Base-by-base conservation (phyloP, 2,329 filamentous ascomycete genomes). In the Diplodia seriata region DNA sequence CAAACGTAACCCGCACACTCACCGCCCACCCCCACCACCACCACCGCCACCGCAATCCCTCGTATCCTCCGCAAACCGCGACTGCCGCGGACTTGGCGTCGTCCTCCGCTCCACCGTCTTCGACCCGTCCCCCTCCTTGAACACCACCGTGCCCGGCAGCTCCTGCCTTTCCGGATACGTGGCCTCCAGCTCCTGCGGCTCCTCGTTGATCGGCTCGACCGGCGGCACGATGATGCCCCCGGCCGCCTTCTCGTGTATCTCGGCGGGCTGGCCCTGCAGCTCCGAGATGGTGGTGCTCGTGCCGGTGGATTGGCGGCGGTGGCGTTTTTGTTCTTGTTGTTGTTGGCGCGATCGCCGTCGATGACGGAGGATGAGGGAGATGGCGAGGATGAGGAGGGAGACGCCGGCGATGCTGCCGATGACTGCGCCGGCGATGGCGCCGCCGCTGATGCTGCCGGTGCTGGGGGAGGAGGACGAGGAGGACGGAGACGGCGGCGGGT, bases 391-490 rank as follows among this genome's bases (percentile, higher is more conserved):
- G 15, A 68, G 31, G 14, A 67, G 23, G 3, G 61, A 20, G 11
- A 67, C 5, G 43, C 18, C 67, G 4, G 51, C 67, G 4, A 68
- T 6, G 4, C 20, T 14, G 3, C 67, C 67, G 2, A 68, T 63
- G 2, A 67, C 63, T 1, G 63, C 67, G 1, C 67, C 67, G n/a
- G 67, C 67, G 40, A 68, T 68, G 3, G 23, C 50, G 9, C 49
- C 63, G 2, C 38, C 36, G 20, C 54, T 47, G n/a, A 43, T 3
- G 23, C 23, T 26, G 23, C 23, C 3, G 23, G 2, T 26, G 23
- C 2, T 3, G 23, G 23, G 3, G 23, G 23, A 2, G 23, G 23
- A 26, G 23, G 23, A 3, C 2, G 23, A 26, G 23, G 23, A 3
- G 23, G 23, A 26, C 2, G 23, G 23, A 3, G 55, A 2, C 12